A percentile compares a stretch with the other conserved stretches of the same genome.
phyloP scores from a whole-genome alignment of 202 grass and related monocot species.

The Cymbopogon flexuosus region DNA sequence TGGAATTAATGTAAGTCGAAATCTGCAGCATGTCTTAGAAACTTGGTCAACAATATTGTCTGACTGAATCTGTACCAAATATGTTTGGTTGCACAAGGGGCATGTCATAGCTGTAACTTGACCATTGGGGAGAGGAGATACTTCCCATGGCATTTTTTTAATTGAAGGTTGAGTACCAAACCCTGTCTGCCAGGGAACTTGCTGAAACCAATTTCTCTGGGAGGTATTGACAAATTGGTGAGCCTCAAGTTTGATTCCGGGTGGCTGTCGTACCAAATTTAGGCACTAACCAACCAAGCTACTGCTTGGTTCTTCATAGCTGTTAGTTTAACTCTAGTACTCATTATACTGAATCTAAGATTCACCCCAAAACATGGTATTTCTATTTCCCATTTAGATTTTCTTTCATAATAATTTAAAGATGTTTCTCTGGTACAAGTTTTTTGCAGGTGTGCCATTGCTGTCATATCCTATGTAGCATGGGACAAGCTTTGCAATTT shows the following conservation, averaged over 20 bases:
- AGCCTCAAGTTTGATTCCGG: not conserved
- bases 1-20: conserved; percentile 78
- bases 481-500: not conserved
- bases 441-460: not conserved
- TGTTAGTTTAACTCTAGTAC: not conserved
- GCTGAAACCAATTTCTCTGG: not conserved
- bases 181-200: not conserved
- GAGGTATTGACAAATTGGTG: not conserved
- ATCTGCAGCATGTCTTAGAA: not conserved
- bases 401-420: not conserved
- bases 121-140: not conserved
- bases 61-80: not conserved
- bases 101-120: not conserved
- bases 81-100: not conserved
- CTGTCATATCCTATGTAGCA: not conserved
- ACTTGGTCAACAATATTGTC: not conserved
- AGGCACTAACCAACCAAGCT: not conserved
- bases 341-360: not conserved
- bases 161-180: not conserved
- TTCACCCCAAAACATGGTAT: not conserved
- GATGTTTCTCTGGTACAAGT: conserved; percentile 10
- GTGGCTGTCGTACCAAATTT: not conserved
- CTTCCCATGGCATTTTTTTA: not conserved
- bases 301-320: not conserved
- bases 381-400: not conserved